These are phyloP conservation scores for Chytriomyces hyalinus DNA, from an alignment of 192 early-diverging fungal genomes.

Conservation along the genomic window DNA sequence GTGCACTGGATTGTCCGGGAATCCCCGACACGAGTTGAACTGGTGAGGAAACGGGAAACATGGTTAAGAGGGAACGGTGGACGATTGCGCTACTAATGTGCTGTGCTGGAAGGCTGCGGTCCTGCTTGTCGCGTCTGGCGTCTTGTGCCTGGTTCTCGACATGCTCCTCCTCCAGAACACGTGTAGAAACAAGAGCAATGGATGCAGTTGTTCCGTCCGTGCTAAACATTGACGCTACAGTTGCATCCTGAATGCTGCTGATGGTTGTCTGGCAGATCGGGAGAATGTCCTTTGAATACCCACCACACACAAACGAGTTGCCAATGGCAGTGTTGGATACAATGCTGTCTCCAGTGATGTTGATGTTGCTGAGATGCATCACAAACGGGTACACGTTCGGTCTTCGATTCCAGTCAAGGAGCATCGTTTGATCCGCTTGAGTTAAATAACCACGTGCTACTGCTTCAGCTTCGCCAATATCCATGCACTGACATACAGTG, in stretches of 20 bases:
- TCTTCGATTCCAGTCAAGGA: background rate
- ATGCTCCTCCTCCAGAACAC: background rate
- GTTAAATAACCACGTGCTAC: conserved; percentile 5
- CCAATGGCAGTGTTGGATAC: background rate
- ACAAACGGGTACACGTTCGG: background rate
- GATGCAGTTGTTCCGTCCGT: conserved; percentile 35
- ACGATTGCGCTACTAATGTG: background rate
- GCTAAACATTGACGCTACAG: background rate
- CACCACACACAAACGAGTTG: conserved; percentile 1
- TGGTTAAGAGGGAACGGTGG: background rate
- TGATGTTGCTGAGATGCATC: conserved; percentile 5
- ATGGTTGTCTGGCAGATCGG: conserved; percentile 20
- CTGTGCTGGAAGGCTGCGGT: background rate
- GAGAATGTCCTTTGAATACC: conserved; percentile 1
- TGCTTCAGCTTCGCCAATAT: background rate
- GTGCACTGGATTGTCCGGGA: conserved; percentile 16
- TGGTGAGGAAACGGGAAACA: background rate
- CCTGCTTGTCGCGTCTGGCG: background rate
- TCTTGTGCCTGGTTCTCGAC: too few relatives aligned
- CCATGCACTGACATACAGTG: conserved; percentile 13
- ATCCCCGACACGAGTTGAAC: background rate
- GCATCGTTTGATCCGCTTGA: background rate
- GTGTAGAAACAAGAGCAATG: conserved; percentile 14
- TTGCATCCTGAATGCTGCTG: background rate
- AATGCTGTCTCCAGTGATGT: background rate